Conservation (phyloP, 164 flowering plant genomes). For the Malania oleifera region DNA sequence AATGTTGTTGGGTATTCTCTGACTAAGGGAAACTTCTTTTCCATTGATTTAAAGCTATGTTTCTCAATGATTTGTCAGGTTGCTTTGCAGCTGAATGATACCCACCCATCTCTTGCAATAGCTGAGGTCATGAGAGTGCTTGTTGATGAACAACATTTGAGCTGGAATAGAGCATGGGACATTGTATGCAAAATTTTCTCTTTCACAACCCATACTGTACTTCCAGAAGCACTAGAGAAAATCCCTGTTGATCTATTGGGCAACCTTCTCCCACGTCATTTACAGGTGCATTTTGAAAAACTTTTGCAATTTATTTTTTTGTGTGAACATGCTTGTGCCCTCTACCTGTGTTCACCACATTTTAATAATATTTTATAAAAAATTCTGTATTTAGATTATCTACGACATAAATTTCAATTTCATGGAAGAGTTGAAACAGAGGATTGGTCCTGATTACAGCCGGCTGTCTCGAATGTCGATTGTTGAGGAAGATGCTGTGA, state of each 20-base stretch:
- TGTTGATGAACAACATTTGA: conserved; percentile 49
- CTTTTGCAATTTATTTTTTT: conserved; percentile 1
- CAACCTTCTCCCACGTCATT: conserved; percentile 61
- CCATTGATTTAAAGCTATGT: neutral
- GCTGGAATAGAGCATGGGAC: conserved; percentile 49
- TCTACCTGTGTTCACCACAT: neutral
- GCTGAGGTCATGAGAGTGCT: conserved; percentile 54
- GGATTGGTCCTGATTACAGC: conserved; percentile 39
- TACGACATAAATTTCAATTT: conserved; percentile 47
- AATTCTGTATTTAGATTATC: conserved; percentile 38
- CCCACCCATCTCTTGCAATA: conserved; percentile 54
- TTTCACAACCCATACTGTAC: conserved; percentile 48
- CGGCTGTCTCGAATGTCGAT: conserved; percentile 55
- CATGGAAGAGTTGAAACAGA: conserved; percentile 54
- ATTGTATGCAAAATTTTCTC: conserved; percentile 40
- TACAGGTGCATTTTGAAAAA: conserved; percentile 29
- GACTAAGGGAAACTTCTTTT: neutral
- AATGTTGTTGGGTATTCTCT: neutral
- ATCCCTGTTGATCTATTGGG: conserved; percentile 45
- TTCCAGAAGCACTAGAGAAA: conserved; percentile 52
- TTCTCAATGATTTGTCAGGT: conserved; percentile 26
- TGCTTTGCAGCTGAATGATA: conserved; percentile 59
- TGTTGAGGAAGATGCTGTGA: conserved; percentile 58
- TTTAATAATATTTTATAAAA: neutral
- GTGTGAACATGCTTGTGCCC: neutral